Percentiles rank a stretch among this genome's conserved stretches.
Conservation (phyloP, 495 filamentous ascomycete species). For the Bombardia bombarda region DNA sequence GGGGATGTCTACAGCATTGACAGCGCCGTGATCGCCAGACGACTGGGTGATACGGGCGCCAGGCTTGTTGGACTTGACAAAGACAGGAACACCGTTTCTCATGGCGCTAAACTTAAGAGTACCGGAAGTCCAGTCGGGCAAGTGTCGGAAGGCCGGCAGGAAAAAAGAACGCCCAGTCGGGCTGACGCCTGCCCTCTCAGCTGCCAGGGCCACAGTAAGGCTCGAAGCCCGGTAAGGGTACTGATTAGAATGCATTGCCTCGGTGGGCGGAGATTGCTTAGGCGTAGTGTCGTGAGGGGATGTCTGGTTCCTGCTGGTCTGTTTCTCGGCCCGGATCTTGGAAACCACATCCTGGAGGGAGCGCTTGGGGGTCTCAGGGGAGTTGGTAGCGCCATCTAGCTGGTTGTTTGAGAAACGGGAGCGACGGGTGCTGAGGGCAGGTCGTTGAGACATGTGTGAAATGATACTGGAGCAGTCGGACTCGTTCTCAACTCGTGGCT, state of each 20-base stretch:
- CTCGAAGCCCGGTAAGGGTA: constrained; percentile 4
- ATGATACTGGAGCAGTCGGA: constrained; percentile 34
- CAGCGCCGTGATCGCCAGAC: constrained; percentile 25
- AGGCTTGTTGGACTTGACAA: constrained; percentile 25
- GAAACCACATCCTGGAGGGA: constrained; percentile 25
- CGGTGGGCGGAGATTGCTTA: constrained; percentile 8
- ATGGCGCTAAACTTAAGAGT: constrained; percentile 34
- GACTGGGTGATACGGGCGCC: constrained; percentile 16
- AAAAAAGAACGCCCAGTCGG: constrained; percentile 39
- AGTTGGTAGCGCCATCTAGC: constrained; percentile 1
- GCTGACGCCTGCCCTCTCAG: constrained; percentile 20
- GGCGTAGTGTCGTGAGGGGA: constrained; percentile 13
- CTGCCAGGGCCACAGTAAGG: constrained; percentile 7
- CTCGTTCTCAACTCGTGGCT: constrained; percentile 36
- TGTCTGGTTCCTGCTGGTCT: constrained; percentile 4
- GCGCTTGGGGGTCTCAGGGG: constrained; percentile 16
- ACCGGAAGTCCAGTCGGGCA: constrained; percentile 39
- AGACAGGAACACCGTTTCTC: constrained; percentile 38
- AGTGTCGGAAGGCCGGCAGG: constrained; percentile 34
- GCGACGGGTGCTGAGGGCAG: constrained; percentile 11
- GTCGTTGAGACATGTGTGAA: constrained; percentile 16
- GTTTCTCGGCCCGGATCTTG: constrained; percentile 22
- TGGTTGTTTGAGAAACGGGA: constrained; percentile 16
- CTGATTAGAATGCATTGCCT: neutral
- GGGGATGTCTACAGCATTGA: constrained; percentile 31